phyloP scores from a whole-genome alignment of 306 rosid genomes.

The Myrica gale region DNA sequence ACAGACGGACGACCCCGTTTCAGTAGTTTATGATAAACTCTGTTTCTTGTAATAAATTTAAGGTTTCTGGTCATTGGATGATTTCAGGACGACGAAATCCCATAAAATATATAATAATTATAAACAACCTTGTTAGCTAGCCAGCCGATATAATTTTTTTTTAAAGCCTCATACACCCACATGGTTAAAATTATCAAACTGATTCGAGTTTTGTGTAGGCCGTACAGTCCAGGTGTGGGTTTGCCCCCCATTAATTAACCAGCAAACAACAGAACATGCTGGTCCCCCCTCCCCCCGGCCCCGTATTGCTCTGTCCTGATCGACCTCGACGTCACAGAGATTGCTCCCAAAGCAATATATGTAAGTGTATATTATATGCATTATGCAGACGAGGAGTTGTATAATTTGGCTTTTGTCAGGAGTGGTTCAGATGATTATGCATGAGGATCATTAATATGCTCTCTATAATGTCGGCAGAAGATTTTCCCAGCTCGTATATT shows the following conservation, averaged over 20 bases:
- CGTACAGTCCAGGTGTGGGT: constrained; percentile 36
- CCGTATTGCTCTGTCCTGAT: constrained; percentile 1
- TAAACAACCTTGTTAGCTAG: constrained; percentile 5
- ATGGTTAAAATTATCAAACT: constrained; percentile 19
- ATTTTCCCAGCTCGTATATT: neutral
- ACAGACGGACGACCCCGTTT: constrained; percentile 30
- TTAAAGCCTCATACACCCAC: constrained; percentile 12
- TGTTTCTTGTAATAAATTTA: constrained; percentile 4
- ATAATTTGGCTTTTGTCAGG: neutral
- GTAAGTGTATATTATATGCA: neutral
- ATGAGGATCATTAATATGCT: neutral
- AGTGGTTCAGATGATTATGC: neutral
- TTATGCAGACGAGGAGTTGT: neutral
- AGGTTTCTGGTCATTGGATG: constrained; percentile 12
- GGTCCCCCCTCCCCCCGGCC: neutral
- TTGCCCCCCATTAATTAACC: constrained; percentile 23
- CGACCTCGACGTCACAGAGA: neutral
- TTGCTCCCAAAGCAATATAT: neutral
- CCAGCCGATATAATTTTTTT: neutral
- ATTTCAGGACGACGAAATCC: constrained; percentile 27
- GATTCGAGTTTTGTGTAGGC: constrained; percentile 38
- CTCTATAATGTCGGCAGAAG: neutral
- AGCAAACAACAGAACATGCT: constrained; percentile 29
- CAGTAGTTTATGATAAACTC: neutral
- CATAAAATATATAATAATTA: constrained; percentile 26